A percentile compares a stretch with the other conserved stretches of the same genome.
Evolutionary conservation across 23 red algal species (phyloP).

Genomic region (Chondrus crispus): DNA sequence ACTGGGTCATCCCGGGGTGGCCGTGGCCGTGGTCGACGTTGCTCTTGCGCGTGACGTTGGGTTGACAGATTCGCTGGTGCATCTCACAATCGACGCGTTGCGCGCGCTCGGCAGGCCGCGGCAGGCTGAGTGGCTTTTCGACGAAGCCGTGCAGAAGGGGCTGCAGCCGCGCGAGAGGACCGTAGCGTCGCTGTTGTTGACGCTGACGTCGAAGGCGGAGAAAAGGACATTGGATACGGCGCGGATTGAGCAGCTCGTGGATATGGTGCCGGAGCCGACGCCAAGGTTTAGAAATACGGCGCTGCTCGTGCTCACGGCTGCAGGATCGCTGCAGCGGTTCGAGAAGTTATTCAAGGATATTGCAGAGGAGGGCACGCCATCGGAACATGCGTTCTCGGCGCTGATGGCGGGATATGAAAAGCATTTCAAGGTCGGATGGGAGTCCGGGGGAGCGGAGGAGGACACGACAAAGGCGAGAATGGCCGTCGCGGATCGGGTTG

Average conservation of each 20-base stretch:
- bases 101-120: slow-evolving; percentile 4
- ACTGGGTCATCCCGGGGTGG: slow-evolving; percentile 30
- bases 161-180: slow-evolving; percentile 39
- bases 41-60: slow-evolving; percentile 27
- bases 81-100: slow-evolving; percentile 58
- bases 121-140: slow-evolving; percentile 53
- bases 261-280: slow-evolving; percentile 48
- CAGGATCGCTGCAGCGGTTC: background rate
- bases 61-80: slow-evolving; percentile 49
- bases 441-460: background rate
- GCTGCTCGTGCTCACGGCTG: slow-evolving; percentile 12
- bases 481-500: background rate
- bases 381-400: slow-evolving; percentile 9
- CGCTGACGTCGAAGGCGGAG: background rate
- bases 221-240: background rate
- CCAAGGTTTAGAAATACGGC: slow-evolving; percentile 27
- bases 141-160: slow-evolving; percentile 32
- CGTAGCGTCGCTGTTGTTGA: slow-evolving; percentile 21
- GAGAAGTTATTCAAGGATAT: slow-evolving; percentile 29
- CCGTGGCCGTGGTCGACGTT: slow-evolving; percentile 39
- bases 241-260: slow-evolving; percentile 26
- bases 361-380: background rate
- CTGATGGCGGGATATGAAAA: slow-evolving; percentile 54
- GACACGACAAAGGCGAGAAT: background rate
- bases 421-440: background rate